Base-by-base conservation (phyloP, 1,139 yeast genomes). In the Blastobotrys serpentis region DNA sequence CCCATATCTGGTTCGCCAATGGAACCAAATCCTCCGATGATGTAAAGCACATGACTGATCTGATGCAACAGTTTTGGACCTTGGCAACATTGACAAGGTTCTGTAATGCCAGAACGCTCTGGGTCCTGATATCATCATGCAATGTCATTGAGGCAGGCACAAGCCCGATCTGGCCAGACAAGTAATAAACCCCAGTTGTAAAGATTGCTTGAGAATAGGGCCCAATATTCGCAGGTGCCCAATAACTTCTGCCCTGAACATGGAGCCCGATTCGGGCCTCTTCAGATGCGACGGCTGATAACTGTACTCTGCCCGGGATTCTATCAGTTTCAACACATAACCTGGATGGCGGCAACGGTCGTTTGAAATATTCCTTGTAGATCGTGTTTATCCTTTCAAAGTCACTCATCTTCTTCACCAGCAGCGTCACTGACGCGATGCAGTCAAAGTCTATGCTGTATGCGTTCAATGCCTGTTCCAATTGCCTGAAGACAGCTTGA, bases 151-250 rank as follows among this genome's bases (percentile, higher is more conserved):
- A 67, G 0, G 79, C 66, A 0, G 98, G 98, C 2, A 84, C 64
- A 42, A 92, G 71, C 1, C 96, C 95, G 36, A 92, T 90, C 67
- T 92, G 98, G 0, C 98, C 98, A 38, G 97, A 87, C n/a, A 89
- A 68, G 38, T 80, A 77, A 0, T 86, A 81, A 5, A 79, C 66
- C 25, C 76, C 74, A 14, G 68, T 69, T 5, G 64, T 77, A 44
- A 79, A 71, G 10, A 82, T 78, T 0, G 92, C 79, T 66, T 92
- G 98, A 0, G 98, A 90, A 64, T 92, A 92, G 0, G 98, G 98
- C 0, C 98, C 98, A 49, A 92, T 92, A 58, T 92, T 92, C 42
- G 95, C 94, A 0, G 98, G 98, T 0, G 97, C 97, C 98, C 98
- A 92, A 64, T 84, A 89, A 23, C 96, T 88, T 50, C 92, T 74